These are phyloP conservation scores for Backusella luteola DNA, from an alignment of 192 early-diverging fungal species.

Conservation along the genomic window DNA sequence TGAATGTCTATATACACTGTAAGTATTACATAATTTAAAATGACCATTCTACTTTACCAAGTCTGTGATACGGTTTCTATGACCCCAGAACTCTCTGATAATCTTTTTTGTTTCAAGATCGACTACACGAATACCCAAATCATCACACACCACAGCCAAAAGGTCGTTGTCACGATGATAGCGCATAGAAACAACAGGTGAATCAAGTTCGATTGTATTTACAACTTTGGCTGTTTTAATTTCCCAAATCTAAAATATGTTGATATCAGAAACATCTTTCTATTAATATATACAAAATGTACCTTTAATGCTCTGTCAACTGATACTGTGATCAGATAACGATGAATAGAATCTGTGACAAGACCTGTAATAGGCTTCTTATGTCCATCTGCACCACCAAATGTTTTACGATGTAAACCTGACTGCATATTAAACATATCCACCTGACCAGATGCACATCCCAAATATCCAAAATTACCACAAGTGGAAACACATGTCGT, in stretches of 20 bases:
- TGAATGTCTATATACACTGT: constrained; percentile 64
- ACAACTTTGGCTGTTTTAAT: constrained; percentile 65
- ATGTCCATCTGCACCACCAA: constrained; percentile 60
- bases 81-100: constrained; percentile 89
- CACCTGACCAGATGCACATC: constrained; percentile 69
- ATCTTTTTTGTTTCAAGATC: constrained; percentile 80
- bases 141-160: constrained; percentile 82
- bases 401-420: constrained; percentile 72
- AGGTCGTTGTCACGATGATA: constrained; percentile 75
- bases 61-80: constrained; percentile 85
- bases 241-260: constrained; percentile 68
- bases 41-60: constrained; percentile 48
- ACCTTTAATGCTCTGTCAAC: constrained; percentile 84
- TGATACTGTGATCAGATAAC: constrained; percentile 68
- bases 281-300: not conserved
- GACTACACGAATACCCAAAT: constrained; percentile 83
- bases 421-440: constrained; percentile 98
- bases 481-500: constrained; percentile 78
- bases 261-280: not conserved
- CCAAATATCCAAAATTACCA: constrained; percentile 93
- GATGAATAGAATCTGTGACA: constrained; percentile 71
- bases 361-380: constrained; percentile 80
- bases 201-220: constrained; percentile 62
- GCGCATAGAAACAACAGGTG: constrained; percentile 59
- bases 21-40: not conserved